phyloP scores from a whole-genome alignment of 345 rosid genomes.

The Luvunga scandens region DNA sequence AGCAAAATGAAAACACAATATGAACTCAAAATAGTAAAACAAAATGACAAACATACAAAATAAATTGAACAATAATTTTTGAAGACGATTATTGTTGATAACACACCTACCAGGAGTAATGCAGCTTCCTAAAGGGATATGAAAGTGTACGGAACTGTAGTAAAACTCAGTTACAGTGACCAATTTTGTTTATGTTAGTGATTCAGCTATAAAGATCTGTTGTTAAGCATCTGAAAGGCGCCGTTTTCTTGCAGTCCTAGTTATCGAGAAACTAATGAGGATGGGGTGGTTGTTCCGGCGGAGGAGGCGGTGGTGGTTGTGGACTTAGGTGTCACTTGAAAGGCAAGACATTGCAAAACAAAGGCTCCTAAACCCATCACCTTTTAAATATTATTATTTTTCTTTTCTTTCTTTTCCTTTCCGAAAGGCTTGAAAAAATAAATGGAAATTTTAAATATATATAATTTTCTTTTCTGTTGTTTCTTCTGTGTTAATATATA shows the following conservation, averaged over 20 bases:
- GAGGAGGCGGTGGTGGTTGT: constrained; percentile 18
- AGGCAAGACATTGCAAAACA: constrained; percentile 29
- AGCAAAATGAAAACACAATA: not conserved
- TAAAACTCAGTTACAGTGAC: not conserved
- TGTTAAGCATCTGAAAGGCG: not conserved
- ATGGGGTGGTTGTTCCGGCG: constrained; percentile 21
- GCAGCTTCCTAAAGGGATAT: constrained; percentile 17
- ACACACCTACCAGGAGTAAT: constrained; percentile 43
- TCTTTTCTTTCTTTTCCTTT: not conserved
- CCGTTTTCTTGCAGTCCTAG: not conserved
- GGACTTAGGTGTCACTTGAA: constrained; percentile 35
- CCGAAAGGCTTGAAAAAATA: not conserved
- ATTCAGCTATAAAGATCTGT: constrained; percentile 31
- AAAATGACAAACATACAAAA: not conserved
- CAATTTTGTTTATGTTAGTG: not conserved
- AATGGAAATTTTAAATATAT: not conserved
- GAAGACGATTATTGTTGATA: not conserved
- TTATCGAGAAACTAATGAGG: not conserved
- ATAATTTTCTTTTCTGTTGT: not conserved
- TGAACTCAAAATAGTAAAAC: not conserved
- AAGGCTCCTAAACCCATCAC: constrained; percentile 29
- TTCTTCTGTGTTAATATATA: not conserved
- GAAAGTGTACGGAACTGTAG: not conserved
- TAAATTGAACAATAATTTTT: not conserved
- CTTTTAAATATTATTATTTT: constrained; percentile 15